Evolutionary conservation across 2,329 filamentous ascomycete genomes (phyloP), one percentile per base, ranked within the genome.

Genomic region (Hypoxylon sp.): DNA sequence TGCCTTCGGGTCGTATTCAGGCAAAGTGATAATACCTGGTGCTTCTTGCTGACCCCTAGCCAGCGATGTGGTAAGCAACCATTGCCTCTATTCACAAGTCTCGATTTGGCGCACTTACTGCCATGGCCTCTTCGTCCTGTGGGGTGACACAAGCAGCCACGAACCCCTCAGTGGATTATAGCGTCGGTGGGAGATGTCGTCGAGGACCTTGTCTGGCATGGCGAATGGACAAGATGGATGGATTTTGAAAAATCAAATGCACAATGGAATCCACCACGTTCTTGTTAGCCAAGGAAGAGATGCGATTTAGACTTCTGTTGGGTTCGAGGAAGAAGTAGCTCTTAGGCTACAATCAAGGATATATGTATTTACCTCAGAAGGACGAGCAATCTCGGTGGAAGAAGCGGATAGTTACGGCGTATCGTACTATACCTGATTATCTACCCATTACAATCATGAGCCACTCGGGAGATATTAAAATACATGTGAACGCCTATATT

Each of bases 81-180:
- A 52, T 67, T 19, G 62, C 35, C 46, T 21, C 19, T 24, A 52
- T 29, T 35, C 21, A 44, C 32, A 32, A 56, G 29, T 39, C 46
- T 19, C 8, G 39, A 15, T 24, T 42, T n/a, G 8, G 13, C 27
- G 31, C 8, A 84, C 92, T 88, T 85, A 97, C 93, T 98, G 96
- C 96, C 96, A 99, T 76, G 96, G 96, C 72, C 96, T 88, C 87
- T 98, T 98, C 58, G 94, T 98, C 61, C 96, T 87, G 81, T 99
- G 96, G 68, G 96, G 96, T 15, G 96, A 98, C 13, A 99, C 96
- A 39, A 99, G 88, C 67, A 99, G 87, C 92, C 94, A 97, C 69
- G 92, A 93, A 68, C 93, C 94, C 72, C 93, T 91, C 69, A 99
- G 86, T 58, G 93, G 93, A 79, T 99, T 99, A 81, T 92, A 98